Conservation (phyloP, 2,329 filamentous ascomycete species). For the Aspergillus tamarii region DNA sequence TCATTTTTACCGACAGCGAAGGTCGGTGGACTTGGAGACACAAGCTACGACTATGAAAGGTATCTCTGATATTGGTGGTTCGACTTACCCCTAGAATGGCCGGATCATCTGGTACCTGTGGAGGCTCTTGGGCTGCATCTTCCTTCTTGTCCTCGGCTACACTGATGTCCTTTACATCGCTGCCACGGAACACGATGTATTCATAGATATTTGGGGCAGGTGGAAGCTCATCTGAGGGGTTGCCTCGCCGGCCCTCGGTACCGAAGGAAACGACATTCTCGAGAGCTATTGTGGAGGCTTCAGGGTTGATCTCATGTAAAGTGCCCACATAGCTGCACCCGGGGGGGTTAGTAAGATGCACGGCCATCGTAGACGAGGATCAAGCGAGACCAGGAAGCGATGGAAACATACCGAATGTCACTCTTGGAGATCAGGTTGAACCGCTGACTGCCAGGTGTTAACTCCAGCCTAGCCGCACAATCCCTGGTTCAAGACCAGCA, state of each 20-base stretch:
- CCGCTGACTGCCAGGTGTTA: slow-evolving; percentile 67
- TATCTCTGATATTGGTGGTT: background rate
- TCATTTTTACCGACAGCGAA: slow-evolving; percentile 25
- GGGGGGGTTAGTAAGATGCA: slow-evolving; percentile 38
- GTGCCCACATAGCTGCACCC: slow-evolving; percentile 84
- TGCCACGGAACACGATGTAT: slow-evolving; percentile 97
- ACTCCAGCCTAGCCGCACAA: slow-evolving; percentile 39
- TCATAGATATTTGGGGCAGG: slow-evolving; percentile 90
- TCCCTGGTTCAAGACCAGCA: slow-evolving; percentile 34
- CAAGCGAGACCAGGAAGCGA: background rate
- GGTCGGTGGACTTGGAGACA: slow-evolving; percentile 15
- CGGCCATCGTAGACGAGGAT: slow-evolving; percentile 7
- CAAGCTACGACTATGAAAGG: background rate
- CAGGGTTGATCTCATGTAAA: slow-evolving; percentile 96
- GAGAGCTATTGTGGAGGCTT: slow-evolving; percentile 92
- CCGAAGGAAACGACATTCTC: slow-evolving; percentile 95
- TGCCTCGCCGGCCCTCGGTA: slow-evolving; percentile 83
- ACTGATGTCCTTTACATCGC: slow-evolving; percentile 96
- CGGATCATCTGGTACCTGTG: slow-evolving; percentile 86
- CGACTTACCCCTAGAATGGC: slow-evolving; percentile 94
- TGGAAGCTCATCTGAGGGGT: slow-evolving; percentile 78
- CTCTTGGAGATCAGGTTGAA: slow-evolving; percentile 98
- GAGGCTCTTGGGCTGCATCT: slow-evolving; percentile 73
- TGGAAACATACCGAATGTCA: slow-evolving; percentile 78
- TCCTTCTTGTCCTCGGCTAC: slow-evolving; percentile 80